Conservation (phyloP, 2,329 filamentous ascomycete species). For the Atkinsonella hypoxylon region DNA sequence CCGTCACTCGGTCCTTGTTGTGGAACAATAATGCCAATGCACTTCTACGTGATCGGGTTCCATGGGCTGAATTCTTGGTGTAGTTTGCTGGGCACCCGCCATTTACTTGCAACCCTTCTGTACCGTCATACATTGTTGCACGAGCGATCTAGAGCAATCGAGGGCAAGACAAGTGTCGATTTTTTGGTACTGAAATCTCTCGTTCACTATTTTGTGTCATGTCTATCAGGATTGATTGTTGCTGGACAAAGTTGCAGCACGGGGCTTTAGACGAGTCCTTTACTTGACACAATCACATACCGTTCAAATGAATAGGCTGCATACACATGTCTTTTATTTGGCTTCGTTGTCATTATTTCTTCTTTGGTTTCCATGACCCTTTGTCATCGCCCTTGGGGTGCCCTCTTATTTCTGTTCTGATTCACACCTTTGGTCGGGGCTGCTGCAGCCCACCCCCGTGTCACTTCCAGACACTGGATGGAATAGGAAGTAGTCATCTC, state of each 20-base stretch:
- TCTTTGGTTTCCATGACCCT: too few species aligned
- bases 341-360: too few species aligned
- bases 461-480: background rate
- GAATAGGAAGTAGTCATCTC: background rate
- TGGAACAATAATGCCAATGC: constrained; percentile 1
- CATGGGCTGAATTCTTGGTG: constrained; percentile 1
- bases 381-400: too few species aligned
- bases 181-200: background rate
- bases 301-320: background rate
- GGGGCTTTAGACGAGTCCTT: background rate
- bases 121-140: constrained; percentile 1
- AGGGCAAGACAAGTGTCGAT: constrained; percentile 3
- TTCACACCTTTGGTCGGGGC: background rate
- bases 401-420: background rate
- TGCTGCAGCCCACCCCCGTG: background rate
- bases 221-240: background rate
- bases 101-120: background rate
- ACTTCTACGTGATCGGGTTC: constrained; percentile 1
- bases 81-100: background rate
- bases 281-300: background rate
- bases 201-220: background rate
- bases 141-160: background rate
- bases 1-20: background rate
- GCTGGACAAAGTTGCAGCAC: background rate
- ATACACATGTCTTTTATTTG: background rate